phyloP scores from a whole-genome alignment of 2,329 filamentous ascomycete genomes.

The Fusarium cicatricum region DNA sequence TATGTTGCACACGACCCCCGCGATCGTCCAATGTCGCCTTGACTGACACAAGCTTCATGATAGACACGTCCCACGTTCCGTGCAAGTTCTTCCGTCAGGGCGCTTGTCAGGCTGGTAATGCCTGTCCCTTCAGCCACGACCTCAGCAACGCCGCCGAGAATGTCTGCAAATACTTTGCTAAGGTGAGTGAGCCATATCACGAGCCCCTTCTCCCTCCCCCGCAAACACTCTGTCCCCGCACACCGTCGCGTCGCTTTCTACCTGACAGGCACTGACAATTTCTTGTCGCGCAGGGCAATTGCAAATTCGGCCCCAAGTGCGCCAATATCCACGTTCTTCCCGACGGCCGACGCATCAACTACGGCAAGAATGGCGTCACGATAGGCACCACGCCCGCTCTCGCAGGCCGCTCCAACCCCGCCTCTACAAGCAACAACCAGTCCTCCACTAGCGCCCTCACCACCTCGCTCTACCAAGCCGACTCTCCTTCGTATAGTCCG shows the following conservation, averaged over 20 bases:
- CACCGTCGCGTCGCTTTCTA: constrained; percentile 17
- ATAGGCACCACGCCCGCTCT: constrained; percentile 67
- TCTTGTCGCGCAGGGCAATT: constrained; percentile 76
- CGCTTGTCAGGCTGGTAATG: constrained; percentile 92
- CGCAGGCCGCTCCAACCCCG: constrained; percentile 69
- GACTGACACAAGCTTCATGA: constrained; percentile 37
- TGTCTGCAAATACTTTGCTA: constrained; percentile 98
- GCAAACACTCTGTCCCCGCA: constrained; percentile 3
- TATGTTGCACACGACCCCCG: constrained; percentile 48
- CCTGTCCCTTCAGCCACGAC: constrained; percentile 96
- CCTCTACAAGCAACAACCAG: constrained; percentile 56
- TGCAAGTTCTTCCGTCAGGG: constrained; percentile 99
- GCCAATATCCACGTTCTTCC: constrained; percentile 95
- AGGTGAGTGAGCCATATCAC: constrained; percentile 66
- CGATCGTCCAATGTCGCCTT: constrained; percentile 27
- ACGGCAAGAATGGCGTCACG: constrained; percentile 73
- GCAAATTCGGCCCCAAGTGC: constrained; percentile 98
- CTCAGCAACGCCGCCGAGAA: constrained; percentile 85
- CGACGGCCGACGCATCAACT: constrained; percentile 91
- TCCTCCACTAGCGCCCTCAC: constrained; percentile 76
- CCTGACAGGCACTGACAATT: constrained; percentile 28
- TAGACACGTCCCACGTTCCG: constrained; percentile 95
- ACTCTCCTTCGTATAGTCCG: constrained; percentile 50
- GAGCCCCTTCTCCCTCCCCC: constrained; percentile 20
- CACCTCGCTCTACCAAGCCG: constrained; percentile 56